Percentiles rank a stretch among this genome's conserved stretches.
phyloP scores from a whole-genome alignment of 768 basidiomycete species.

The Amanita pseudoporphyria region DNA sequence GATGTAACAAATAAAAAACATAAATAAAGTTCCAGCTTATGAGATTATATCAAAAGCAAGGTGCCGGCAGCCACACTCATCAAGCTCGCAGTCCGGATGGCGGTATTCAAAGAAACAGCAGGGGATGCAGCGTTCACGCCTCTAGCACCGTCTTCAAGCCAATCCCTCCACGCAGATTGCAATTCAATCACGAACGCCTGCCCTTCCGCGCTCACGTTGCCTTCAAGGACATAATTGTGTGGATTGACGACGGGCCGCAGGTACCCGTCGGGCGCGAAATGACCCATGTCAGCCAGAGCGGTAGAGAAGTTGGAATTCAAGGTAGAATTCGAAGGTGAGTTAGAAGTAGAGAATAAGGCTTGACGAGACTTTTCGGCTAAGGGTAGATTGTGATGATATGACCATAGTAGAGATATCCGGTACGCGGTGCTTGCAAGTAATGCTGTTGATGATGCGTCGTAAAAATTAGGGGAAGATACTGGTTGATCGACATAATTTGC shows the following conservation, averaged over 20 bases:
- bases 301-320: constrained; percentile 9
- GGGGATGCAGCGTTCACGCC: constrained; percentile 33
- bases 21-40: no score
- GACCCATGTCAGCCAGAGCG: constrained; percentile 20
- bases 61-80: neutral
- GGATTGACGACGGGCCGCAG: constrained; percentile 73
- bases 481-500: constrained; percentile 56
- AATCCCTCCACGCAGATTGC: constrained; percentile 69
- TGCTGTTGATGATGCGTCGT: constrained; percentile 65
- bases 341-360: constrained; percentile 19
- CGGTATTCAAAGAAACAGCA: neutral
- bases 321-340: constrained; percentile 10
- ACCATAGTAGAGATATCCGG: constrained; percentile 49
- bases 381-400: constrained; percentile 39
- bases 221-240: constrained; percentile 34
- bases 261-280: constrained; percentile 56
- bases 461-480: constrained; percentile 42
- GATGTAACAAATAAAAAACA: no score
- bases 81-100: neutral
- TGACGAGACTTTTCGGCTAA: constrained; percentile 48
- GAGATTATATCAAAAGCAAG: neutral
- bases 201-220: constrained; percentile 57
- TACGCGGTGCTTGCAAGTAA: constrained; percentile 73
- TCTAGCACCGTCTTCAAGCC: constrained; percentile 46
- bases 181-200: constrained; percentile 74